Conservation (phyloP, 1,139 yeast species). For the Yamadazyma membranifaciens region DNA sequence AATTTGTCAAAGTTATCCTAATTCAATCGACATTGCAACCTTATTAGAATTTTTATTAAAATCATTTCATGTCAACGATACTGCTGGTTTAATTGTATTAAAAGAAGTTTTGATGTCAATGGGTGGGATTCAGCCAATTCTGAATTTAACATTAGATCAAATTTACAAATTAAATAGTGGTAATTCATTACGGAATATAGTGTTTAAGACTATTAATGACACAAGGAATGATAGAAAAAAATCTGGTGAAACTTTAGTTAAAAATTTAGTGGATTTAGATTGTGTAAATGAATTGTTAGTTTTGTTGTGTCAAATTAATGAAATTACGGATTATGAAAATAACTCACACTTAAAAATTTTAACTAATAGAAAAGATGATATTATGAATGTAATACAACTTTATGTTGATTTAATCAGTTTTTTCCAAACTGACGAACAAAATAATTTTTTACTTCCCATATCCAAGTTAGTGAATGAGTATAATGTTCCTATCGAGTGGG, state of each 20-base stretch:
- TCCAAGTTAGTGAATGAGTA: slow-evolving; percentile 46
- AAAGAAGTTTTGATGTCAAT: slow-evolving; percentile 69
- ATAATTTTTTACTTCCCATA: slow-evolving; percentile 41
- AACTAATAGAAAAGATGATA: slow-evolving; percentile 71
- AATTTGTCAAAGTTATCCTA: slow-evolving; percentile 52
- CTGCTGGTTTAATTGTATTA: slow-evolving; percentile 65
- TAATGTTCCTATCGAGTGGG: slow-evolving; percentile 63
- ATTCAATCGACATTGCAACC: slow-evolving; percentile 51
- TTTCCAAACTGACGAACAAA: slow-evolving; percentile 25
- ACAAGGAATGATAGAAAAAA: slow-evolving; percentile 43
- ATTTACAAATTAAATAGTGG: slow-evolving; percentile 70
- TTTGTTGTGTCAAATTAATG: slow-evolving; percentile 54
- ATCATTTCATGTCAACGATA: slow-evolving; percentile 61
- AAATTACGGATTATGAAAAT: slow-evolving; percentile 41
- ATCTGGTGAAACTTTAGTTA: slow-evolving; percentile 55
- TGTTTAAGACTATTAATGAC: slow-evolving; percentile 64
- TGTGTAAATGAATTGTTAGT: slow-evolving; percentile 64
- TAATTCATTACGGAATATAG: slow-evolving; percentile 51
- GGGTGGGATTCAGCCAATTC: slow-evolving; percentile 77
- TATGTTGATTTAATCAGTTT: slow-evolving; percentile 59
- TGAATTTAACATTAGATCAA: slow-evolving; percentile 65
- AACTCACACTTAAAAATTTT: slow-evolving; percentile 65
- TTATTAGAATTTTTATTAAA: slow-evolving; percentile 62
- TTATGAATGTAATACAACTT: slow-evolving; percentile 62
- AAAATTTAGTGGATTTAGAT: slow-evolving; percentile 43